These are phyloP conservation scores for Diaporthe sp. DNA, from an alignment of 2,329 filamentous ascomycete genomes.

Conservation along the genomic window DNA sequence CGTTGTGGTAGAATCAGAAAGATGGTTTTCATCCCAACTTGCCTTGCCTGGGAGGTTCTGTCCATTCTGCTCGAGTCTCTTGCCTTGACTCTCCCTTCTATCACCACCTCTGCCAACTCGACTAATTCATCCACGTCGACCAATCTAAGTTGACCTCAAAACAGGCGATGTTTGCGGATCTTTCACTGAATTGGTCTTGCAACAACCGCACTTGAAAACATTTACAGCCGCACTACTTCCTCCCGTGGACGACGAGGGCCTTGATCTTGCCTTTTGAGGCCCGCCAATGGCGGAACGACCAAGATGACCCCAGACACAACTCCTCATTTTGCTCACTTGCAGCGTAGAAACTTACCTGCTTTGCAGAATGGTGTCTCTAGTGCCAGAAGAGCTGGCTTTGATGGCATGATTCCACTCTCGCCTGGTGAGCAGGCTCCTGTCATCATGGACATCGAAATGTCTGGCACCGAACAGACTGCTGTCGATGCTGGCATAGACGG, in stretches of 20 bases:
- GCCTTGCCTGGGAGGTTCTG: not conserved
- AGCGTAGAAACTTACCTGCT: not conserved
- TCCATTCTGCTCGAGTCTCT: not conserved
- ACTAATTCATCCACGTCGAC: not conserved
- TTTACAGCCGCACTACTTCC: not conserved
- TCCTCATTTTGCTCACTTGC: not conserved
- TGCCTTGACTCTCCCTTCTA: not conserved
- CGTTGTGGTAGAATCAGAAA: no score
- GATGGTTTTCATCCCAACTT: not conserved
- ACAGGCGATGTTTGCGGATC: not conserved
- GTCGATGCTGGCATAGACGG: constrained; percentile 27
- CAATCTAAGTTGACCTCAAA: not conserved
- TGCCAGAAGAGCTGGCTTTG: not conserved
- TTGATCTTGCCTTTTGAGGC: not conserved
- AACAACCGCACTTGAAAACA: not conserved
- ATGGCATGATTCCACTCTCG: not conserved
- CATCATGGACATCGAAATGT: not conserved
- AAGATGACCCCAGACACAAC: not conserved
- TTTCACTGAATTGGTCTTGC: not conserved
- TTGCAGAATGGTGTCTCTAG: not conserved
- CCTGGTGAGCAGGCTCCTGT: not conserved
- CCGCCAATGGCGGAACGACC: not conserved
- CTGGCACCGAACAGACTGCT: not conserved
- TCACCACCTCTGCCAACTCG: not conserved
- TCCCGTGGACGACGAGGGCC: not conserved